phyloP scores from a whole-genome alignment of 164 flowering plant genomes.

The Chimonanthus praecox region DNA sequence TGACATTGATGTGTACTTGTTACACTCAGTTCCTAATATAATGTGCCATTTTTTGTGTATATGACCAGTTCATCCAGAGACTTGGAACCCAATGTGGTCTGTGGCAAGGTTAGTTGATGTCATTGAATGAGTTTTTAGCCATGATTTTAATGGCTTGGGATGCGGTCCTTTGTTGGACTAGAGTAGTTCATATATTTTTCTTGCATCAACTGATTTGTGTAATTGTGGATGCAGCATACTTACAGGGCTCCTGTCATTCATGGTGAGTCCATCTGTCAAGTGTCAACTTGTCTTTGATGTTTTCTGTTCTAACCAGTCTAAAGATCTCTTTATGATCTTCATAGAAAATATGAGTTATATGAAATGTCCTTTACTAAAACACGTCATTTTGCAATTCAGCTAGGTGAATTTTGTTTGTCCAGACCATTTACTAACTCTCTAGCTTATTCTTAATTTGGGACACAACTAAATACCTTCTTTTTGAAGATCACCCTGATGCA shows the following conservation, averaged over 20 bases:
- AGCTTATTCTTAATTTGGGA: neutral
- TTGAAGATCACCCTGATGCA: neutral
- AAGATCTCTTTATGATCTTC: neutral
- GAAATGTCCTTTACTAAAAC: neutral
- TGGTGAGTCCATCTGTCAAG: slow-evolving; percentile 56
- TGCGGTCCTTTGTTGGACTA: neutral
- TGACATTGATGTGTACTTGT: neutral
- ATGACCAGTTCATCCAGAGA: slow-evolving; percentile 88
- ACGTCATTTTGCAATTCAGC: neutral
- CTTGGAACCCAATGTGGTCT: slow-evolving; percentile 99
- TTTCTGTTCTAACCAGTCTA: neutral
- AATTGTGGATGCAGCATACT: slow-evolving; percentile 72
- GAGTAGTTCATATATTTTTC: neutral
- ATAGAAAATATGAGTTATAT: neutral
- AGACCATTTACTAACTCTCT: neutral
- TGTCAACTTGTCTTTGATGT: neutral
- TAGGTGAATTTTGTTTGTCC: neutral
- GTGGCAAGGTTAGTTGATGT: slow-evolving; percentile 65
- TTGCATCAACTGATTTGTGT: slow-evolving; percentile 17
- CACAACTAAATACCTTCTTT: neutral
- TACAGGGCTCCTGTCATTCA: slow-evolving; percentile 95
- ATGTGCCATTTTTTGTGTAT: neutral
- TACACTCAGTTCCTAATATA: neutral
- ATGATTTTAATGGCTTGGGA: neutral
- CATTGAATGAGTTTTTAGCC: neutral